These are phyloP conservation scores for Pneumocystis canis DNA, from an alignment of 1,139 yeast species.

Conservation along the genomic window DNA sequence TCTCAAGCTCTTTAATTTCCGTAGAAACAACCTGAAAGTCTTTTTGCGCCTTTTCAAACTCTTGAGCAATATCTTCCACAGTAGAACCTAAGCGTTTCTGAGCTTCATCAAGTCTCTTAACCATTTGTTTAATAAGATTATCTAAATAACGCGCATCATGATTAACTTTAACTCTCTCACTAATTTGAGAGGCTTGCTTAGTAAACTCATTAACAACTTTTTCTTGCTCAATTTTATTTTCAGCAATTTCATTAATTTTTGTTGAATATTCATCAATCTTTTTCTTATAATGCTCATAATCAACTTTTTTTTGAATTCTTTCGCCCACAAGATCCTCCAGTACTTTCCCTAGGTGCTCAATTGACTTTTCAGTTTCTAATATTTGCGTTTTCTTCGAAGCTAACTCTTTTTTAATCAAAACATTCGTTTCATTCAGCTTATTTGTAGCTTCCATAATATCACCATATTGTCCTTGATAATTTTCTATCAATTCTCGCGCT, in stretches of 20 bases:
- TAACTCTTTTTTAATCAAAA: not conserved
- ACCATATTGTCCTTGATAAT: conserved; percentile 2
- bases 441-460: conserved; percentile 2
- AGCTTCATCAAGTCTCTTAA: conserved; percentile 3
- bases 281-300: conserved; percentile 2
- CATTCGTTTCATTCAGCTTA: conserved; percentile 1
- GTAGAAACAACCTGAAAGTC: conserved; percentile 3
- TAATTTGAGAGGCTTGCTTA: not conserved
- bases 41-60: conserved; percentile 4
- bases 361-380: not conserved
- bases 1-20: conserved; percentile 9
- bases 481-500: conserved; percentile 13
- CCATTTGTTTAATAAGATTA: conserved; percentile 4
- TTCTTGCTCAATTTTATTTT: conserved; percentile 5
- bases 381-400: not conserved
- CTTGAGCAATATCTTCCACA: conserved; percentile 8
- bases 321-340: not conserved
- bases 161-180: not conserved
- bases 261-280: conserved; percentile 4
- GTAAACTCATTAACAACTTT: not conserved
- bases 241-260: conserved; percentile 6
- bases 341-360: conserved; percentile 9
- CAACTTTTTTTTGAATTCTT: conserved; percentile 1
- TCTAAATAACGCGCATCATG: conserved; percentile 1
- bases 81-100: conserved; percentile 9